Conservation (phyloP, 2,329 filamentous ascomycete species). For the Penicillium crustosum region DNA sequence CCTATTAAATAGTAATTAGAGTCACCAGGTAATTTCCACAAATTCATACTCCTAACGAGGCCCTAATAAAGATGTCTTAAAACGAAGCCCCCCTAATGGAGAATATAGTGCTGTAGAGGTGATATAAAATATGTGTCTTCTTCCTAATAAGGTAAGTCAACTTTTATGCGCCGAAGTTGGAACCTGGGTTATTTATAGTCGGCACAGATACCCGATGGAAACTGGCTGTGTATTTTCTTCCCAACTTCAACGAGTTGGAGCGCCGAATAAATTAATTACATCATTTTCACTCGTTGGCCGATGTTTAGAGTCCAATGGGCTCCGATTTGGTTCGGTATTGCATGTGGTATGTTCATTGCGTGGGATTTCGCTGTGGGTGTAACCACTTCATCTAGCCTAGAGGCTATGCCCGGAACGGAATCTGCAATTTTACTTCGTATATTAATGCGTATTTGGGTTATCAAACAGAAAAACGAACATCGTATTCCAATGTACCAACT, state of each 20-base stretch:
- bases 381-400: not conserved
- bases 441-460: not conserved
- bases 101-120: too few species aligned
- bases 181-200: too few species aligned
- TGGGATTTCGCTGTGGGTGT: not conserved
- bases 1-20: too few species aligned
- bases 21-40: too few species aligned
- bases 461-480: not conserved
- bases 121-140: too few species aligned
- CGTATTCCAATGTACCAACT: not conserved
- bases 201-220: too few species aligned
- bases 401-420: not conserved
- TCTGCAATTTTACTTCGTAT: not conserved
- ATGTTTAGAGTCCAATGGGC: not conserved
- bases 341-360: not conserved
- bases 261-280: not conserved
- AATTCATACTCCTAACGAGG: too few species aligned
- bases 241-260: not conserved
- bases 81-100: too few species aligned
- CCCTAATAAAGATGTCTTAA: too few species aligned
- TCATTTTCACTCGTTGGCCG: not conserved
- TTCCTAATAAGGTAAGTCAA: too few species aligned
- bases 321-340: not conserved
- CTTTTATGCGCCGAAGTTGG: too few species aligned
- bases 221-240: too few species aligned